Evolutionary conservation across 163 green algal genomes (phyloP).

Genomic region (Prototheca cutis): DNA sequence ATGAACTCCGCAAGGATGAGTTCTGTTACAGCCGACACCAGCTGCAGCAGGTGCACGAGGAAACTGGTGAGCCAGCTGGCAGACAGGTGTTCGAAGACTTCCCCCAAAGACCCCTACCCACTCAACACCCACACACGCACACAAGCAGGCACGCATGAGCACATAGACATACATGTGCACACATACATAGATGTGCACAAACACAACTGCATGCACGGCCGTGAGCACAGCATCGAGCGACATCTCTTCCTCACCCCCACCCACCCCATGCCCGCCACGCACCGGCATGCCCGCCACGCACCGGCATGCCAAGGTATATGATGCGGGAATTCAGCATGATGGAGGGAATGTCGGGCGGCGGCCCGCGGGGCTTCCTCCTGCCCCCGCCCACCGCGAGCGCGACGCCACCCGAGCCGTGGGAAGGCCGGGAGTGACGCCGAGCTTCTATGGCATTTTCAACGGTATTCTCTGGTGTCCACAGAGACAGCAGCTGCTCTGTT

Average conservation of each 20-base stretch:
- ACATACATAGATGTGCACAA: too few species aligned
- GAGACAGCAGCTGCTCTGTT: background rate
- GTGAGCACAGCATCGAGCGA: too few species aligned
- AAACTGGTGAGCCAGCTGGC: too few species aligned
- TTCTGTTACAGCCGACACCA: slow-evolving; percentile 96
- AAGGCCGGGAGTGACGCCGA: background rate
- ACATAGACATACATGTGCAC: too few species aligned
- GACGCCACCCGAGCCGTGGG: slow-evolving; percentile 15
- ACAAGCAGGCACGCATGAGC: too few species aligned
- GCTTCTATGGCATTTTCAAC: background rate
- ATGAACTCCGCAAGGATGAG: slow-evolving; percentile 96
- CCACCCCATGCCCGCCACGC: too few species aligned
- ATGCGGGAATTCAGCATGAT: slow-evolving; percentile 95
- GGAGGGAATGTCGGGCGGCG: slow-evolving; percentile 89
- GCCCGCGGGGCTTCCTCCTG: slow-evolving; percentile 44
- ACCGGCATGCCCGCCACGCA: slow-evolving; percentile 23
- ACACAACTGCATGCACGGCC: too few species aligned
- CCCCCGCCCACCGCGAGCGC: too few species aligned
- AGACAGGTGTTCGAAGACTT: background rate
- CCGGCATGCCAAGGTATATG: slow-evolving; percentile 95
- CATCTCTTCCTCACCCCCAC: too few species aligned
- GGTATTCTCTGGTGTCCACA: slow-evolving; percentile 11
- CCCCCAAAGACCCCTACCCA: background rate
- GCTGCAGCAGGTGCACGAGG: slow-evolving; percentile 49
- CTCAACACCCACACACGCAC: slow-evolving; percentile 4